Conservation (phyloP, 2,329 filamentous ascomycete species). For the Trichocomaceae sp. region DNA sequence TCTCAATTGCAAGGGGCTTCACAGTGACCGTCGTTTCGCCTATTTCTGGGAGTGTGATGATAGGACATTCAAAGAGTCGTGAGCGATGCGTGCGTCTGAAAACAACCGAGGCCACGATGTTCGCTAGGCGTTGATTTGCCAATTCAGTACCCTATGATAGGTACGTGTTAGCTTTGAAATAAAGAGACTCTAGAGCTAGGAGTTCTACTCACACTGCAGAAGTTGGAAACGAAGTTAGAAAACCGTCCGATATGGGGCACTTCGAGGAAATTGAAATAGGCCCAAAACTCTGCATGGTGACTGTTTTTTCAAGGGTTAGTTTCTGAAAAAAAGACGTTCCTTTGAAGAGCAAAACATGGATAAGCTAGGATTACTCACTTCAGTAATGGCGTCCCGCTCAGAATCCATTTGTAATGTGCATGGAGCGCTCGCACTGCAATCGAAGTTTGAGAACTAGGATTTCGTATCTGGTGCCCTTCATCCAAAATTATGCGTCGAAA, state of each 20-base stretch:
- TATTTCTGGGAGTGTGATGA: constrained; percentile 50
- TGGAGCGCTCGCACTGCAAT: constrained; percentile 30
- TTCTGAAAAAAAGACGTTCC: too few relatives aligned
- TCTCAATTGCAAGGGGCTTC: constrained; percentile 24
- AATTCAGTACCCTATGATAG: constrained; percentile 14
- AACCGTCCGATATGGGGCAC: constrained; percentile 24
- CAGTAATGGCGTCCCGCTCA: constrained; percentile 35
- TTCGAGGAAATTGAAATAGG: constrained; percentile 33
- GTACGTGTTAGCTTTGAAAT: neutral
- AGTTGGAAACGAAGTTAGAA: constrained; percentile 22
- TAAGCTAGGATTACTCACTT: constrained; percentile 23
- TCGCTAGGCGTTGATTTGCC: constrained; percentile 21
- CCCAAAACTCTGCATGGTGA: constrained; percentile 31
- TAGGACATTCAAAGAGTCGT: constrained; percentile 46
- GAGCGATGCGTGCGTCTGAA: constrained; percentile 51
- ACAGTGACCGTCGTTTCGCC: constrained; percentile 38
- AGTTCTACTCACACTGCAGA: constrained; percentile 17
- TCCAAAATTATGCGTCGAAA: constrained; percentile 38
- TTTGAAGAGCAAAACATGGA: neutral
- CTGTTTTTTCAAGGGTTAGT: constrained; percentile 22
- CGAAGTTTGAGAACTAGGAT: constrained; percentile 27
- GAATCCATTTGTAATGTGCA: constrained; percentile 32
- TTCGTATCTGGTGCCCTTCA: constrained; percentile 35
- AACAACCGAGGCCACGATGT: constrained; percentile 40
- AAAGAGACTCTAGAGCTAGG: neutral